phyloP scores from a whole-genome alignment of 2,329 filamentous ascomycete genomes.

The Beauveria pseudobassiana region DNA sequence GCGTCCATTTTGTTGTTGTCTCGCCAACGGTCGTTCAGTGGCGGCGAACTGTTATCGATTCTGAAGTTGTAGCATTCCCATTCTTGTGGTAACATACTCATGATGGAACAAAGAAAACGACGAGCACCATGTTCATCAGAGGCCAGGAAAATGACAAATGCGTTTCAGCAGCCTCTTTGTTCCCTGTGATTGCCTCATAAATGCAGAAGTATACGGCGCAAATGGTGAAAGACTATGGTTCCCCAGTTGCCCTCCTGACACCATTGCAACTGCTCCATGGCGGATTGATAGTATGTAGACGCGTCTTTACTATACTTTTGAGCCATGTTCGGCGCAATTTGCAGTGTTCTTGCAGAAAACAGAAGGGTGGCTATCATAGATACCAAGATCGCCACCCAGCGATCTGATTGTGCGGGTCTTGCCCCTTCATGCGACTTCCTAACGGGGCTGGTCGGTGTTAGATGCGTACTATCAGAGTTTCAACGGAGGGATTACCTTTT shows the following conservation, averaged over 20 bases:
- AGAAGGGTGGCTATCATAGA: background rate
- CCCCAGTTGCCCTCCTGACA: background rate
- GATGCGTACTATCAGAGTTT: too few species aligned
- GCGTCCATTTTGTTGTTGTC: too few species aligned
- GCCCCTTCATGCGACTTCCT: background rate
- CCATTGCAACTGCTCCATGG: too few species aligned
- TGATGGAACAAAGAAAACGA: background rate
- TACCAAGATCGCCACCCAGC: too few species aligned
- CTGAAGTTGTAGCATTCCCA: background rate
- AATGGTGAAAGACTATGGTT: background rate
- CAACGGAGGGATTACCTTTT: background rate
- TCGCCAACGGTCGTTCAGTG: too few species aligned
- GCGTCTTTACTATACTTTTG: too few species aligned
- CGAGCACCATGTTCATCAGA: background rate
- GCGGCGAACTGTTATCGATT: too few species aligned
- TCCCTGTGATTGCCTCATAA: too few species aligned
- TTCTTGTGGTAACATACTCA: background rate
- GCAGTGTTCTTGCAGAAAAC: background rate
- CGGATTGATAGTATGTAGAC: too few species aligned
- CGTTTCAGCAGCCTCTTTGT: background rate
- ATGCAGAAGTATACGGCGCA: background rate
- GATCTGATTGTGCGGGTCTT: background rate
- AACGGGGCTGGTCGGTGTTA: background rate
- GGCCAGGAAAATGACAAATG: background rate
- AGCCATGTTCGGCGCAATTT: too few species aligned